A percentile compares a stretch with the other conserved stretches of the same genome.
Conservation (phyloP, 805 yeast genomes). For the Lachancea lanzarotensis region DNA sequence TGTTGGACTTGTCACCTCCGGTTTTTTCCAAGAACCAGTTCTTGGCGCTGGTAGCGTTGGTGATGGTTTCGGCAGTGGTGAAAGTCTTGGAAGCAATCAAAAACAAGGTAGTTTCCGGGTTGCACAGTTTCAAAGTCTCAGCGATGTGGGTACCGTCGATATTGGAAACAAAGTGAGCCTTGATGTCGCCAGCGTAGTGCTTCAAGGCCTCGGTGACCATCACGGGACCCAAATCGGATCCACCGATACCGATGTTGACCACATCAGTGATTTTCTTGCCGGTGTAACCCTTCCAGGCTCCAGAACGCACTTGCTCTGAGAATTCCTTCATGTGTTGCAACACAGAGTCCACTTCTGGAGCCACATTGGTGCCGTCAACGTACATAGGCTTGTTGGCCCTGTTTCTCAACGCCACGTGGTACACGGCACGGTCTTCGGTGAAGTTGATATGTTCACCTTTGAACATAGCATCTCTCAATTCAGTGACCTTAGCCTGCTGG, state of each 20-base stretch:
- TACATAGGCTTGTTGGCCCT: constrained; percentile 74
- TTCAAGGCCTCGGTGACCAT: constrained; percentile 99
- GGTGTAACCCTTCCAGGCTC: constrained; percentile 94
- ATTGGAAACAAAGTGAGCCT: constrained; percentile 92
- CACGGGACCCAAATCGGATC: constrained; percentile 97
- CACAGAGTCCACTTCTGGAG: constrained; percentile 86
- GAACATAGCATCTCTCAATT: constrained; percentile 85
- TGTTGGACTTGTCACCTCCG: constrained; percentile 49
- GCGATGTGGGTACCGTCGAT: constrained; percentile 98
- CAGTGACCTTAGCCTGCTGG: constrained; percentile 80
- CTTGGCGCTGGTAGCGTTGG: constrained; percentile 95
- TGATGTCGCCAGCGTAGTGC: constrained; percentile 70
- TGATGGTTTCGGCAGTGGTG: constrained; percentile 97
- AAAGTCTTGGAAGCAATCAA: constrained; percentile 94
- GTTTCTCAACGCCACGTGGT: constrained; percentile 95
- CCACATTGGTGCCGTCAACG: constrained; percentile 85
- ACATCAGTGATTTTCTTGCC: constrained; percentile 90
- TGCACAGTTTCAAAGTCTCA: constrained; percentile 68
- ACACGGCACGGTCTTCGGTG: constrained; percentile 96
- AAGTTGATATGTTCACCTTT: constrained; percentile 89
- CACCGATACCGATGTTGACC: constrained; percentile 98
- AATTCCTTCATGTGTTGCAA: constrained; percentile 95
- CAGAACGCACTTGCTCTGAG: constrained; percentile 82
- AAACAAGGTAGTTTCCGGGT: constrained; percentile 90
- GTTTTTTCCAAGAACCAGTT: constrained; percentile 81